phyloP scores from a whole-genome alignment of 2,329 filamentous ascomycete species.

The Plenodomus biglobosus region DNA sequence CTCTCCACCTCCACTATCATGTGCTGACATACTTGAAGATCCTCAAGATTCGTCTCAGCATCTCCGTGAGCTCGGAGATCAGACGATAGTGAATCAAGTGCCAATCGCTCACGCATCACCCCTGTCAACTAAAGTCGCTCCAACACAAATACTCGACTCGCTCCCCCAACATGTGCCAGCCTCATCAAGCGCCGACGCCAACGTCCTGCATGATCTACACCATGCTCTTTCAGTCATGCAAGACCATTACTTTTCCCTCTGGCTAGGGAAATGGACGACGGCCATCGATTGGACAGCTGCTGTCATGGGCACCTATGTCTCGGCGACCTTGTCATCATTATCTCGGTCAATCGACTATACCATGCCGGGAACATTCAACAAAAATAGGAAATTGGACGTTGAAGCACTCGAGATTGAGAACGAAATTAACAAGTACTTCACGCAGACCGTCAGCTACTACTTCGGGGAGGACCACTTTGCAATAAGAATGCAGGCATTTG shows the following conservation, averaged over 20 bases:
- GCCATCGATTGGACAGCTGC: constrained; percentile 94
- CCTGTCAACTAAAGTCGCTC: background rate
- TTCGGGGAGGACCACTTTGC: constrained; percentile 80
- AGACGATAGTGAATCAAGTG: constrained; percentile 9
- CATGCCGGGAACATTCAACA: constrained; percentile 38
- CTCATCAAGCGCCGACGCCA: constrained; percentile 9
- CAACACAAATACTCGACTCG: background rate
- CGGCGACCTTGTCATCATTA: constrained; percentile 71
- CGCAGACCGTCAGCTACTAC: constrained; percentile 75
- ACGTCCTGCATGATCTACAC: constrained; percentile 40
- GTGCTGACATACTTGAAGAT: constrained; percentile 10
- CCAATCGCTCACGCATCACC: background rate
- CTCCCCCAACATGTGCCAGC: background rate
- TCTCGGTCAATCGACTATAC: constrained; percentile 60
- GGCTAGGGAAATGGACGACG: constrained; percentile 78
- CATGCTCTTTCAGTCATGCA: constrained; percentile 75
- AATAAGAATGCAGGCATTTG: constrained; percentile 77
- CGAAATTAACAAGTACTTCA: constrained; percentile 79
- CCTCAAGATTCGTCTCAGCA: constrained; percentile 3
- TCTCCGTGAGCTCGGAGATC: constrained; percentile 17
- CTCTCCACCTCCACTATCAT: background rate
- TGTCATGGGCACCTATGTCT: constrained; percentile 77
- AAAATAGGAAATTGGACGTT: constrained; percentile 28
- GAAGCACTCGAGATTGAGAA: constrained; percentile 65
- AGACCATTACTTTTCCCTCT: constrained; percentile 71